These are phyloP conservation scores for Yarrowia alimentaria DNA, from an alignment of 805 yeast genomes.

Conservation along the genomic window DNA sequence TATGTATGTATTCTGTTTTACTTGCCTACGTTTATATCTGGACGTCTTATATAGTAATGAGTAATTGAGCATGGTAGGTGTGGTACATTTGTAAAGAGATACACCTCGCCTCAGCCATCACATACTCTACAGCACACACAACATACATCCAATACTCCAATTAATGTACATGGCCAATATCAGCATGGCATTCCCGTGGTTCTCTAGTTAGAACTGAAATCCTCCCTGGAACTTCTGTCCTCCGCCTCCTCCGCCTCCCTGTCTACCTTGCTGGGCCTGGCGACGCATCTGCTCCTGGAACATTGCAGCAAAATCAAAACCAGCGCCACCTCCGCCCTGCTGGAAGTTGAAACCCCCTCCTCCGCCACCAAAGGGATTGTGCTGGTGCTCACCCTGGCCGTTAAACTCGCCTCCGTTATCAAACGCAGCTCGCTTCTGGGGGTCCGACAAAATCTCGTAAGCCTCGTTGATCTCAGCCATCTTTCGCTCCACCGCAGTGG, in stretches of 20 bases:
- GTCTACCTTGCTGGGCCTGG: conserved; percentile 24
- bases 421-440: conserved; percentile 60
- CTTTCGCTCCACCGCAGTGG: conserved; percentile 69
- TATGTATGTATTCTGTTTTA: no score
- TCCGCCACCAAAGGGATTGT: conserved; percentile 17
- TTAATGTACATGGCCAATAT: conserved; percentile 15
- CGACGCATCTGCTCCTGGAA: conserved; percentile 26
- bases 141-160: conserved; percentile 1
- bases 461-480: conserved; percentile 95
- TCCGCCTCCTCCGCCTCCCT: conserved; percentile 8
- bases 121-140: no score
- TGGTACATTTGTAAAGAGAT: no score
- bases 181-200: background rate
- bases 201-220: conserved; percentile 2
- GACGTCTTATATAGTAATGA: no score
- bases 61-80: no score
- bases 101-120: no score
- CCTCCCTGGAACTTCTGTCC: conserved; percentile 1
- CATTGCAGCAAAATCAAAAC: conserved; percentile 25
- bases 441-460: conserved; percentile 75
- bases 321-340: conserved; percentile 12
- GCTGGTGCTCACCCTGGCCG: conserved; percentile 24
- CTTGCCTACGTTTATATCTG: no score
- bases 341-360: conserved; percentile 22
- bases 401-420: conserved; percentile 51